Percentiles rank a stretch among this genome's conserved stretches.
These are phyloP conservation scores for Eimeria sp. DNA, from an alignment of 169 alveolate species.

Conservation along the genomic window DNA sequence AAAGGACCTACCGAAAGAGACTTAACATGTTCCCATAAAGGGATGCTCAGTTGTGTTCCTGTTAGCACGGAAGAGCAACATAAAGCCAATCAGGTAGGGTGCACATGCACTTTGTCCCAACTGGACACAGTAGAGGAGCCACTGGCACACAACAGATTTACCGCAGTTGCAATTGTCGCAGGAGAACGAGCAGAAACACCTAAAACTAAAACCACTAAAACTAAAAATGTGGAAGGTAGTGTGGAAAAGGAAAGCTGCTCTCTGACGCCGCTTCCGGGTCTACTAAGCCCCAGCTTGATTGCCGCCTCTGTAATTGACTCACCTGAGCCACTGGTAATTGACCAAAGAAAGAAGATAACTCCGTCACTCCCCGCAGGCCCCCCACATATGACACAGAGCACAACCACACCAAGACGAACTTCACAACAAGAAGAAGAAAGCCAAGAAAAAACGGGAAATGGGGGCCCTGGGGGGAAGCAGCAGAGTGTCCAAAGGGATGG, in stretches of 20 bases:
- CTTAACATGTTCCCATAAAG: not conserved
- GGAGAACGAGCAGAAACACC: constrained; percentile 33
- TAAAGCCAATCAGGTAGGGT: not conserved
- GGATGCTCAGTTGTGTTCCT: not conserved
- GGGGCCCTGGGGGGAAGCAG: not conserved
- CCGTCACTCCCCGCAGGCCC: not conserved
- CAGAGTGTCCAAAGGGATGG: not conserved
- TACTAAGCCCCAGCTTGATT: not conserved
- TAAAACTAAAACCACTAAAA: not conserved
- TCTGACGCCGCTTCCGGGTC: not conserved
- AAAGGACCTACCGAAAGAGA: not conserved
- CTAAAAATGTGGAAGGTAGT: not conserved
- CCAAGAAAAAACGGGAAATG: not conserved
- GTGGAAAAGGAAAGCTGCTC: not conserved
- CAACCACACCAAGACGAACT: not conserved
- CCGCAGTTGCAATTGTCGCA: not conserved
- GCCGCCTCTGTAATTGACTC: not conserved
- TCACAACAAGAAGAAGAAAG: not conserved
- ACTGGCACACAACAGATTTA: not conserved
- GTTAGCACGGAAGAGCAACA: not conserved
- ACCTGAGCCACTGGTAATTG: constrained; percentile 18
- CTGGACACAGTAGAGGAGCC: constrained; percentile 22
- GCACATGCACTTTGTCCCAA: not conserved
- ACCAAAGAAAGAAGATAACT: not conserved
- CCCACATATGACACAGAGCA: not conserved